Base-by-base conservation (phyloP, 345 rosid genomes). In the Salix caprea region DNA sequence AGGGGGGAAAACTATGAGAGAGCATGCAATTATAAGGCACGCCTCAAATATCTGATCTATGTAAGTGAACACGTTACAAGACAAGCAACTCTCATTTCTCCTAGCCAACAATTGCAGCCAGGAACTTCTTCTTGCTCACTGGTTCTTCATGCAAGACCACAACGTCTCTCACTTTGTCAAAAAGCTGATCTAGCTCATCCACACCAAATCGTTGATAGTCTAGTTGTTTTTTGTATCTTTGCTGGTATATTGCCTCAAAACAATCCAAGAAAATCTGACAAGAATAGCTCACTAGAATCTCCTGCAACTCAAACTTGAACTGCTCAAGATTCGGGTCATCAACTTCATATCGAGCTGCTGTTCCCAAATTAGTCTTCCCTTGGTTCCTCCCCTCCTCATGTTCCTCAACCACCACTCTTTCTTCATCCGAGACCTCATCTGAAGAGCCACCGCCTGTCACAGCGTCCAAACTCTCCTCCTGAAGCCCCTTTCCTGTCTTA, bases 251-350 rank as follows among this genome's bases (percentile, higher is more conserved):
- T 15, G 81, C 91, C 84, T 96, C 98, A 16, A 96, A 96, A 82
- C 88, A 88, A 79, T 87, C 90, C 83, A 96, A 73, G 81, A 81
- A 86, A 76, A 94, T 90, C 24, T 80, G 68, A 82, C 93, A 90
- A 69, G 92, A 87, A 77, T 94, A 94, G 84, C 99, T 88, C 75
- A 94, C 98, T 18, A 96, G 76, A 82, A 91, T 92, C 73, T 94
- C 97, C 81, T 92, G 97, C 78, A 96, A 81, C 86, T 96, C 97
- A 14, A 75, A 75, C 85, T 91, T 94, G 84, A 94, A 94, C 76
- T 89, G 91, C 81, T 86, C 89, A 4, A 96, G 77, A 74, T 76
- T 73, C 56, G 60, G 72, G 61, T 77, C 77, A 74, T 74, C 78
- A 70, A 73, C 78, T 32, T 82, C 84, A 72, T 73, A 76, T 72